A percentile compares a stretch with the other conserved stretches of the same genome.
phyloP scores from a whole-genome alignment of 139 green algal species.

The Closterium sp. region DNA sequence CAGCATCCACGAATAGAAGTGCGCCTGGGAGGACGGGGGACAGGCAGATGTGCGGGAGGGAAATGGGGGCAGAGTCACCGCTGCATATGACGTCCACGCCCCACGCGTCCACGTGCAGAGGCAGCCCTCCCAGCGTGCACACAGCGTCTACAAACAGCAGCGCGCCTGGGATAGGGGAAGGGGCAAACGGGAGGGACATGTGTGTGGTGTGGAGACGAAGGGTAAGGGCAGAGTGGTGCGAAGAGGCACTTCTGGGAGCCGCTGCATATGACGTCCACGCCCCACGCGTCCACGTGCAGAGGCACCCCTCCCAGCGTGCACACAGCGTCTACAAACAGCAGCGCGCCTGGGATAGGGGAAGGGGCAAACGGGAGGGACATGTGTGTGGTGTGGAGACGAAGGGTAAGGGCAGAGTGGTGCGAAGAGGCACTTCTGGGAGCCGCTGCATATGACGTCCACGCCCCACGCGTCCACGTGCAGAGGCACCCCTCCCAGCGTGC shows the following conservation, averaged over 20 bases:
- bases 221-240: conserved; percentile 52
- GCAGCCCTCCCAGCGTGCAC: too few relatives aligned
- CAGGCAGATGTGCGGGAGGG: background rate
- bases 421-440: conserved; percentile 83
- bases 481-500: conserved; percentile 81
- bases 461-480: conserved; percentile 54
- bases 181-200: too few relatives aligned
- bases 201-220: too few relatives aligned
- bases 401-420: conserved; percentile 56
- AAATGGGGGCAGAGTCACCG: too few relatives aligned
- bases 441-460: conserved; percentile 31
- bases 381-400: too few relatives aligned
- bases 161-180: conserved; percentile 33
- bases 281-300: too few relatives aligned
- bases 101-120: too few relatives aligned
- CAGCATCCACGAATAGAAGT: conserved; percentile 90
- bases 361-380: too few relatives aligned
- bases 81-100: too few relatives aligned
- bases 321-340: conserved; percentile 94
- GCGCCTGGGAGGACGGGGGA: conserved; percentile 20
- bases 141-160: conserved; percentile 94
- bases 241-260: conserved; percentile 80
- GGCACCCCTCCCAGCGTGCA: too few relatives aligned
- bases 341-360: background rate
- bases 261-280: too few relatives aligned